Conservation (phyloP, 768 basidiomycete species). For the Heimioporus sp. region DNA sequence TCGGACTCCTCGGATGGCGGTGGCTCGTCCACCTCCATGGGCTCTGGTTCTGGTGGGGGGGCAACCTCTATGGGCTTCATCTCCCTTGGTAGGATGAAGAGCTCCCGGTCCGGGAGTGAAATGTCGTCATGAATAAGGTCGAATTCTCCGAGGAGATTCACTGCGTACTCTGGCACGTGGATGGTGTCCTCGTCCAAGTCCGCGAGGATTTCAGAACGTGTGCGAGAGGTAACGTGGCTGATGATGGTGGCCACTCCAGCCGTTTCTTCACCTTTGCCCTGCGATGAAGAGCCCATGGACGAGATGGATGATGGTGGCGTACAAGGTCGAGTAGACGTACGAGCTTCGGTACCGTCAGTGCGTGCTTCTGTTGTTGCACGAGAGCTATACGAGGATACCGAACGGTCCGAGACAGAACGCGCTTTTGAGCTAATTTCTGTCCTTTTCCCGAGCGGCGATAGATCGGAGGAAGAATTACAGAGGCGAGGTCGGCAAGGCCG, state of each 20-base stretch:
- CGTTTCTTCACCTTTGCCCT: slow-evolving; percentile 15
- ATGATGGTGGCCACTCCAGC: slow-evolving; percentile 39
- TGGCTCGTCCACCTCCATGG: slow-evolving; percentile 1
- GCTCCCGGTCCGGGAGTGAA: slow-evolving; percentile 30
- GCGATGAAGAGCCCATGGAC: slow-evolving; percentile 24
- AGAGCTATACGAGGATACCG: slow-evolving; percentile 20
- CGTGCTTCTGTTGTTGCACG: slow-evolving; percentile 19
- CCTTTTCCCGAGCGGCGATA: slow-evolving; percentile 13
- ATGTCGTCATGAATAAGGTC: slow-evolving; percentile 37
- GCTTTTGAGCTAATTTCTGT: slow-evolving; percentile 15
- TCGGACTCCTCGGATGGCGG: slow-evolving; percentile 34
- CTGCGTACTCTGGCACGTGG: slow-evolving; percentile 44
- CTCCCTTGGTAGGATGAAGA: slow-evolving; percentile 29
- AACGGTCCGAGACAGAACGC: slow-evolving; percentile 17
- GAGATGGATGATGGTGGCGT: slow-evolving; percentile 30
- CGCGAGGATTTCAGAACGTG: slow-evolving; percentile 38
- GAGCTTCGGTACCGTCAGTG: slow-evolving; percentile 22
- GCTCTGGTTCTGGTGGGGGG: slow-evolving; percentile 20
- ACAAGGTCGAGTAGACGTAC: slow-evolving; percentile 24
- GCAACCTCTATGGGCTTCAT: slow-evolving; percentile 28
- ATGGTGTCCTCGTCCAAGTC: slow-evolving; percentile 32
- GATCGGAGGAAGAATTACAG: slow-evolving; percentile 15
- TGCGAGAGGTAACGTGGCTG: slow-evolving; percentile 30
- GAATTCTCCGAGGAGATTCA: slow-evolving; percentile 42
- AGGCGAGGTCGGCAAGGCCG: slow-evolving; percentile 26